Evolutionary conservation across 163 green algal species (phyloP), one percentile per base, ranked within the genome.

Genomic region (Volvox carteri): DNA sequence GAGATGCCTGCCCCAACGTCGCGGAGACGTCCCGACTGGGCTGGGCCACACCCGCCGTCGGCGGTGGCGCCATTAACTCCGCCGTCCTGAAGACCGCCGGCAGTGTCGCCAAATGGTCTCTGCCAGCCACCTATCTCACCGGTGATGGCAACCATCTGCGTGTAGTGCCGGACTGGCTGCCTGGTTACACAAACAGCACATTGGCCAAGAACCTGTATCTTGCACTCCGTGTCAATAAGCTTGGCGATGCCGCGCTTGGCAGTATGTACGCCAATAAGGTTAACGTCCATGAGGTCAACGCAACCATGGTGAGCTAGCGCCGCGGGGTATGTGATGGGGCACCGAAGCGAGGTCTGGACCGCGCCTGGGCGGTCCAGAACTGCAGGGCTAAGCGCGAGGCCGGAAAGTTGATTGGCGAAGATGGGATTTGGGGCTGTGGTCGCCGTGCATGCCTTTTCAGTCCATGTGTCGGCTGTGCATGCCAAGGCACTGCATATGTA

Each of bases 201-300:
- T 0, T 16, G 7, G 54, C 54, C 5, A 74, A 60, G 21, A 75
- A 85, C 78, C 56, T 75, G 6, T 85, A 75, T 12, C 5, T 85
- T 19, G 78, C 7, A 7, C 14, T 56, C 7, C 78, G 78, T 0
- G 54, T 73, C 19, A 2, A 21, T 6, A 54, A n/a, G 37, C 37
- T 21, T 25, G 52, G 78, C 12, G 78, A 85, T 30, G 78, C 77
- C 50, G 7, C 46, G 4, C 18, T 84, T 14, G 0, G 9, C 9
- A 21, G 1, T 11, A 70, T 4, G 1, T 84, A 84, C 48, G 50
- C 16, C 39, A 33, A 21, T 25, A 25, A 37, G 0, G 39, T 85
- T 52, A 72, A 85, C 77, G 35, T 85, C 35, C 77, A 85, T n/a
- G 73, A 81, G 25, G 73, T 44, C 5, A 81, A 81, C 8, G 73